Conservation (phyloP, 441 rosid species). For the Adansonia grandidieri region DNA sequence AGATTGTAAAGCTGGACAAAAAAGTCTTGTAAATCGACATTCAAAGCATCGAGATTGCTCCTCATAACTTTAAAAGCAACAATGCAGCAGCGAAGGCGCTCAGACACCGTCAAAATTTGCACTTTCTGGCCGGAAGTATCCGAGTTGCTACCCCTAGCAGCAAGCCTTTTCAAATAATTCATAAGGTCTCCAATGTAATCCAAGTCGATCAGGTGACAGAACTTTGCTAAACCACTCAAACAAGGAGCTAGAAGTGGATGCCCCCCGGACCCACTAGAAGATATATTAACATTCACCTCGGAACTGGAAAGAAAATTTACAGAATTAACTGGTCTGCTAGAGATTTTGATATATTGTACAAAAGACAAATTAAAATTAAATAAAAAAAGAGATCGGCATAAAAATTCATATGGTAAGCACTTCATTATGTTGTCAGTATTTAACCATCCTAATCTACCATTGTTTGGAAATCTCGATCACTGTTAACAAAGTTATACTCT, state of each 20-base stretch:
- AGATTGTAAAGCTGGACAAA: slow-evolving; percentile 90
- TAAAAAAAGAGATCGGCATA: background rate
- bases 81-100: slow-evolving; percentile 86
- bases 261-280: slow-evolving; percentile 44
- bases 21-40: slow-evolving; percentile 92
- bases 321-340: background rate
- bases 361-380: background rate
- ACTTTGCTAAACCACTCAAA: slow-evolving; percentile 84
- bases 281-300: slow-evolving; percentile 42
- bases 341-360: background rate
- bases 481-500: background rate
- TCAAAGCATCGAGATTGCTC: slow-evolving; percentile 86
- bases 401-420: background rate
- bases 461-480: slow-evolving; percentile 15
- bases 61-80: slow-evolving; percentile 96
- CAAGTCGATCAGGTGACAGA: slow-evolving; percentile 80
- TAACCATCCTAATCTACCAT: slow-evolving; percentile 1
- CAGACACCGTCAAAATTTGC: slow-evolving; percentile 60
- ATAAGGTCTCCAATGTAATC: slow-evolving; percentile 94
- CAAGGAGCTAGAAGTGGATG: slow-evolving; percentile 85
- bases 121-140: slow-evolving; percentile 45
- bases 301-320: slow-evolving; percentile 44
- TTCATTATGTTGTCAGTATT: background rate
- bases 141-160: slow-evolving; percentile 51
- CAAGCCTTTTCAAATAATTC: slow-evolving; percentile 86